phyloP scores from a whole-genome alignment of 768 basidiomycete species.

The Chalciporus piperatus region DNA sequence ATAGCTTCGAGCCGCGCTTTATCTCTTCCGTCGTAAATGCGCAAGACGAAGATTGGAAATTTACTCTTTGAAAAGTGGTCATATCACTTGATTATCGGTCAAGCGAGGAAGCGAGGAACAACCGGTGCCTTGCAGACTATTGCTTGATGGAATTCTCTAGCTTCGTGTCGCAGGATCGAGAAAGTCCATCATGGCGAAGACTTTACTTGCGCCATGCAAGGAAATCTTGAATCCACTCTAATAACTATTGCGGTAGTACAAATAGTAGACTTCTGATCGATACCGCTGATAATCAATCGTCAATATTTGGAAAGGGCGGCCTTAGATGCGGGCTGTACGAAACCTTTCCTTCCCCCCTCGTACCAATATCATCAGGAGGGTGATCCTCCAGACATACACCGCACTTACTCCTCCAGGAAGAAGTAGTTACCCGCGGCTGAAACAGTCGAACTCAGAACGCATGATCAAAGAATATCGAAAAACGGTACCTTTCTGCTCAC shows the following conservation, averaged over 20 bases:
- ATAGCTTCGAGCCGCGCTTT: background rate
- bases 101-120: background rate
- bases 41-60: background rate
- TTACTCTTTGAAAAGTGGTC: background rate
- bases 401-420: constrained; percentile 78
- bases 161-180: background rate
- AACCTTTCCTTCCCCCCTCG: constrained; percentile 11
- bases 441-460: constrained; percentile 9
- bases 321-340: constrained; percentile 4
- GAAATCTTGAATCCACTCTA: constrained; percentile 8
- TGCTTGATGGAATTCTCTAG: background rate
- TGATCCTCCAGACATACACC: background rate
- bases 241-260: constrained; percentile 10
- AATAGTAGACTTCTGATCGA: constrained; percentile 6
- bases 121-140: background rate
- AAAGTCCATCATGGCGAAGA: background rate
- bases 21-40: background rate
- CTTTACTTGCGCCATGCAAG: background rate
- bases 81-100: background rate
- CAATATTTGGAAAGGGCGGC: constrained; percentile 3
- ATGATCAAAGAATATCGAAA: background rate
- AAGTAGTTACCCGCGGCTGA: constrained; percentile 83
- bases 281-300: constrained; percentile 6
- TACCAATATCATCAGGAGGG: background rate
- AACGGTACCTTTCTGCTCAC: constrained; percentile 76